Evolutionary conservation across 768 basidiomycete species (phyloP).

Genomic region (Chalciporus pseudorubinellus): DNA sequence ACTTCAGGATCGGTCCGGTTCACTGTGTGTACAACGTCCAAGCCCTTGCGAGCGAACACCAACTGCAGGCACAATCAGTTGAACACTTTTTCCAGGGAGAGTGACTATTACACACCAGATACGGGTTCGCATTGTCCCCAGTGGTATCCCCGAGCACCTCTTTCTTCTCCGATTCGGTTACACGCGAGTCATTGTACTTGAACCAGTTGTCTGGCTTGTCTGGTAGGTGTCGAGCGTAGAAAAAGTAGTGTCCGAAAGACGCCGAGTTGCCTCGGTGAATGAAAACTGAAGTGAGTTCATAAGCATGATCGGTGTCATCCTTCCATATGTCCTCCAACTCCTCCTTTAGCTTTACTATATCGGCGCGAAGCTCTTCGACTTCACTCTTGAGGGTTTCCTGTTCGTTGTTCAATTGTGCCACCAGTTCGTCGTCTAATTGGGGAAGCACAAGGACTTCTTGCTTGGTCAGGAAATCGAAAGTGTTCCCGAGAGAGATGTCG

Average conservation of each 20-base stretch:
- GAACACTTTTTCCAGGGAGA: neutral
- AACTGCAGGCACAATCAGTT: conserved; percentile 45
- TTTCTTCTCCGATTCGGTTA: conserved; percentile 69
- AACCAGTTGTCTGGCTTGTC: conserved; percentile 83
- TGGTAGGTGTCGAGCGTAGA: conserved; percentile 88
- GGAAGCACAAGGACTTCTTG: conserved; percentile 43
- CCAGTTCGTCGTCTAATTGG: conserved; percentile 60
- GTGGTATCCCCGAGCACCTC: conserved; percentile 90
- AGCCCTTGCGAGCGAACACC: conserved; percentile 79
- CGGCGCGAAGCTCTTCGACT: conserved; percentile 52
- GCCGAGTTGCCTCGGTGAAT: conserved; percentile 89
- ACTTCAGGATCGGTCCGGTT: conserved; percentile 50
- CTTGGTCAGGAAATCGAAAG: conserved; percentile 55
- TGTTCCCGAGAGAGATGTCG: conserved; percentile 51
- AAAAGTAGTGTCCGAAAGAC: conserved; percentile 93
- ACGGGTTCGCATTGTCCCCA: conserved; percentile 88
- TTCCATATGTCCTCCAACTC: conserved; percentile 76
- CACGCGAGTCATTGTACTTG: conserved; percentile 94
- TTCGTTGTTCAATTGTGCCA: conserved; percentile 52
- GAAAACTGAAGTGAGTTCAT: conserved; percentile 92
- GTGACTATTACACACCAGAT: conserved; percentile 57
- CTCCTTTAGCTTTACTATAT: conserved; percentile 54
- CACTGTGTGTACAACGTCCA: conserved; percentile 78
- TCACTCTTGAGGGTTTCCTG: conserved; percentile 50
- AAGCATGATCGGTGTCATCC: conserved; percentile 62